Evolutionary conservation across 176 grass and related monocot species (phyloP), one percentile per base, ranked within the genome.

Genomic region (Cocos nucifera): DNA sequence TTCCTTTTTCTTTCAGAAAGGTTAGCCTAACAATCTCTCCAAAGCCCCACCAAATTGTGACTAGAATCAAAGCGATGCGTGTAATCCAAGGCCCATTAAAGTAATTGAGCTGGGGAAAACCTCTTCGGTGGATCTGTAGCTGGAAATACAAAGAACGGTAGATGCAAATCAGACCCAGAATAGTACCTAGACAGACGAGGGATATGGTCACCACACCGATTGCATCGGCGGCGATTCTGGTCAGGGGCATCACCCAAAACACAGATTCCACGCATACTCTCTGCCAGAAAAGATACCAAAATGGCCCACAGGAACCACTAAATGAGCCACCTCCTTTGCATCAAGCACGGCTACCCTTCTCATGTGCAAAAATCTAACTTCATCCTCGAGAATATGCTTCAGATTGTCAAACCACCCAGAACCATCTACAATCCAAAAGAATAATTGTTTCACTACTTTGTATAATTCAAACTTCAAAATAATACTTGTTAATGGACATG

Each of bases 221-320:
- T 72, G 76, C 66, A 83, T 97, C 92, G 84, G 87, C 76, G 78
- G 73, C 78, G 78, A 70, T 68, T 79, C 76, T 88, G 84, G 77
- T 86, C 86, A 77, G 82, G 91, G 81, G 87, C 92, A 97, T 97
- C 81, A 91, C 80, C 87, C 77, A 78, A 85, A 82, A 82, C 49
- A 84, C 80, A 69, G 83, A 76, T 86, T 78, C 77, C 83, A 85
- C 87, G 83, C 92, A 97, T 97, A 78, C 92, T 97, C 86, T 84
- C 83, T 69, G 73, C 85, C 82, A 71, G 89, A 75, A 85, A 85
- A 20, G 75, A 84, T 28, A 82, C 78, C 81, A 82, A 76, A 79
- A 78, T 85, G 78, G 61, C 64, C 72, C 78, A 26, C 81, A 58
- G 69, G 73, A 61, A 85, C 76, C 78, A 70, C 77, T 80, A 64